These are phyloP conservation scores for Termitomyces sp. DNA, from an alignment of 768 basidiomycete genomes.

Conservation along the genomic window DNA sequence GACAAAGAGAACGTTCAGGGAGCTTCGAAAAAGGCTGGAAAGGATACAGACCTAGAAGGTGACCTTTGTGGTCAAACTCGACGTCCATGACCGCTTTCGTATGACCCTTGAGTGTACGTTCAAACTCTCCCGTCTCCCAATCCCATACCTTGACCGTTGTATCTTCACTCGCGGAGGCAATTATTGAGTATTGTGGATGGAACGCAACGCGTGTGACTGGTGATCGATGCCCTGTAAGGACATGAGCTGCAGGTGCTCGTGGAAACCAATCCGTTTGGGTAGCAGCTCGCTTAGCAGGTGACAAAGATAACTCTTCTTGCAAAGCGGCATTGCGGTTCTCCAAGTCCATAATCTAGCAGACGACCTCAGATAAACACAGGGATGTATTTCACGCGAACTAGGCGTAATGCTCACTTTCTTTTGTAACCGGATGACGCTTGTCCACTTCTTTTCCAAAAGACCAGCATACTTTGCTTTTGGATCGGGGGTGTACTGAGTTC, in stretches of 20 bases:
- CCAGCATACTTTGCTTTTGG: conserved; percentile 84
- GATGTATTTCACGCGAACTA: background rate
- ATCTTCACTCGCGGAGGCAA: conserved; percentile 87
- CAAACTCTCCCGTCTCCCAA: conserved; percentile 93
- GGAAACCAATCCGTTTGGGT: conserved; percentile 85
- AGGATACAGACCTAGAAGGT: conserved; percentile 57
- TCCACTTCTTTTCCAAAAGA: conserved; percentile 97
- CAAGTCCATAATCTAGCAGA: conserved; percentile 84
- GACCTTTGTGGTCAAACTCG: conserved; percentile 85
- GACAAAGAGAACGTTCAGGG: background rate
- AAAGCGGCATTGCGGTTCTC: conserved; percentile 78
- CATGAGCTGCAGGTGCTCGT: conserved; percentile 74
- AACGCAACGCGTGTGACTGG: conserved; percentile 79
- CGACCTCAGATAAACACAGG: background rate
- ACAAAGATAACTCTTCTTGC: conserved; percentile 61
- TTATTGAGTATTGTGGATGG: conserved; percentile 77
- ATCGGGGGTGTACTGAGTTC: conserved; percentile 69
- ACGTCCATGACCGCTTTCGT: conserved; percentile 85
- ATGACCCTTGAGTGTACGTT: conserved; percentile 88
- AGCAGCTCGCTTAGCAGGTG: conserved; percentile 48
- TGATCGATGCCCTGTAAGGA: conserved; percentile 69
- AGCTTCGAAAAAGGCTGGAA: background rate
- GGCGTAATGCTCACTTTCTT: conserved; percentile 63
- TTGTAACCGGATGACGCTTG: conserved; percentile 90
- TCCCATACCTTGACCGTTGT: conserved; percentile 93